phyloP scores from a whole-genome alignment of 2,329 filamentous ascomycete genomes.

The Sarocladium strictum region DNA sequence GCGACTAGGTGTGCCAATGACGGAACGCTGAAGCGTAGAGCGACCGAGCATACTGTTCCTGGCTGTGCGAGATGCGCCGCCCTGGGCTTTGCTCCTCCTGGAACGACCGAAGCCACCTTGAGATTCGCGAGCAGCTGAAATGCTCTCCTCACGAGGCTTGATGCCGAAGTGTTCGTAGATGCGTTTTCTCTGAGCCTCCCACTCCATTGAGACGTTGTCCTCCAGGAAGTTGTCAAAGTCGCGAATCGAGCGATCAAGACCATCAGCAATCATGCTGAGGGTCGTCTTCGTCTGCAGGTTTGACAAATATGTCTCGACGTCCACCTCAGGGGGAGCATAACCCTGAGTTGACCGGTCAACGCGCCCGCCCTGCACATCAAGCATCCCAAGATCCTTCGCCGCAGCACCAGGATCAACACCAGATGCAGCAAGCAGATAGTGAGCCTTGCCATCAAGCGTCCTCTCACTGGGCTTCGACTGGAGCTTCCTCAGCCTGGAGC shows the following conservation, averaged over 20 bases:
- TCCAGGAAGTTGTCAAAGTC: constrained; percentile 94
- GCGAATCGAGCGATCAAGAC: constrained; percentile 78
- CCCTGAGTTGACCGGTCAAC: constrained; percentile 36
- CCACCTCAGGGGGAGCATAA: constrained; percentile 49
- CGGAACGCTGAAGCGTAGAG: constrained; percentile 71
- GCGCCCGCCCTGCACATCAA: constrained; percentile 53
- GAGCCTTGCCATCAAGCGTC: constrained; percentile 58
- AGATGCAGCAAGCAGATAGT: constrained; percentile 89
- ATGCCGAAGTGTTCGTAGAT: constrained; percentile 98
- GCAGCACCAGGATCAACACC: constrained; percentile 84
- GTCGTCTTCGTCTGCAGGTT: constrained; percentile 88
- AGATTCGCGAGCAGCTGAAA: constrained; percentile 32
- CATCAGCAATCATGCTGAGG: constrained; percentile 83
- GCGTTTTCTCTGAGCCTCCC: constrained; percentile 85
- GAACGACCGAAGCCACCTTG: constrained; percentile 57
- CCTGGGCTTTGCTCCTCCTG: constrained; percentile 41
- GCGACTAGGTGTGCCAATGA: constrained; percentile 74
- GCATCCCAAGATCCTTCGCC: constrained; percentile 76
- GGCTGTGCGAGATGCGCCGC: constrained; percentile 49
- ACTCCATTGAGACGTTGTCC: constrained; percentile 90
- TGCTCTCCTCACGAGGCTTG: constrained; percentile 48
- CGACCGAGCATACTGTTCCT: constrained; percentile 43
- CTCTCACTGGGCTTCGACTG: constrained; percentile 53
- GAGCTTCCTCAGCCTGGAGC: constrained; percentile 75
- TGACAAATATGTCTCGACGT: constrained; percentile 73